Evolutionary conservation across 306 rosid genomes (phyloP), one percentile per base, ranked within the genome.

Genomic region (Prunus campanulata): DNA sequence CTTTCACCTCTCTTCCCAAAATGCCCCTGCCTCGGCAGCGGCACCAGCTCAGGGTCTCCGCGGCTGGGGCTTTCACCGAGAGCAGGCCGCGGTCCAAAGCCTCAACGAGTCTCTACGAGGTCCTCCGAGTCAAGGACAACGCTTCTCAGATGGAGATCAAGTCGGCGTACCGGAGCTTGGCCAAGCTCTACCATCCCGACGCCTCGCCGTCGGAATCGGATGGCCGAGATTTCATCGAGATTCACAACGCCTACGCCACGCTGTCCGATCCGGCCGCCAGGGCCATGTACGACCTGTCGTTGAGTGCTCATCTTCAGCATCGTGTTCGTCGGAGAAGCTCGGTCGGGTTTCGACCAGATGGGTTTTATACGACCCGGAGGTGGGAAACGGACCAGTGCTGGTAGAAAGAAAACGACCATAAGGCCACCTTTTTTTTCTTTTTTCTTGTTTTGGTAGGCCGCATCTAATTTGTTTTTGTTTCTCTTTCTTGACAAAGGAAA

Each of bases 351-450:
- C 56, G 51, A 30, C 5, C 86, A 22, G 46, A 14, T 27, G 91
- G 87, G 74, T 89, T 78, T 60, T 78, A 81, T 77, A 5, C 84
- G 80, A 85, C 86, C 70, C 90, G 96, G 16, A 81, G 91, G 49
- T 94, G 98, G 98, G 97, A 94, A 75, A 94, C 97, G 27, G 97
- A 94, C 39, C 98, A 94, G 89, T 94, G 98, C 80, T 94, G 98
- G 98, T 94, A 94, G 88, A 24, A 30, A 16, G 4, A 29, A 63
- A 63, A 10, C 68, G 13, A 63, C 44, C 8, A 3, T 1, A 16
- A 14, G 24, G 22, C 56, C 18, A 19, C 22, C 22, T 39, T 30
- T 8, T 59, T 59, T 6, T 11, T 22, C 42, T 39, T 0, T 30
- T 7, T 35, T 11, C 44, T 39, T 39, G 44, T 6, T 39, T 39